Evolutionary conservation across 768 basidiomycete genomes (phyloP).

Genomic region (Boletus speciosus): DNA sequence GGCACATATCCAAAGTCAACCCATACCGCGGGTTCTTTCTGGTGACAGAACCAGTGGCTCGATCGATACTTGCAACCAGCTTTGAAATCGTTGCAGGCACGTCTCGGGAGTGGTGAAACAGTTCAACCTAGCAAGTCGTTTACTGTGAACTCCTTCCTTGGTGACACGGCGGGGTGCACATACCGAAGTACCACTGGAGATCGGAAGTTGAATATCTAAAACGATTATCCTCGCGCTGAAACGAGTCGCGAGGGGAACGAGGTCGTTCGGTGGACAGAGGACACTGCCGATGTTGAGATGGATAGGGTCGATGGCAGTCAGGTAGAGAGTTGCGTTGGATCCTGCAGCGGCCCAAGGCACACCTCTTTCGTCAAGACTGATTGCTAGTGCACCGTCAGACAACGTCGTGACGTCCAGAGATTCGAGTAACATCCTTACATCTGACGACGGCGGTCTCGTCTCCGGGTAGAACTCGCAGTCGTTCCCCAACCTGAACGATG

Average conservation of each 20-base stretch:
- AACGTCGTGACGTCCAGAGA: background rate
- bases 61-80: slow-evolving; percentile 75
- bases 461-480: slow-evolving; percentile 81
- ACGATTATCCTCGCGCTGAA: slow-evolving; percentile 90
- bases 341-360: slow-evolving; percentile 90
- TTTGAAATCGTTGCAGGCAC: slow-evolving; percentile 86
- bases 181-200: slow-evolving; percentile 84
- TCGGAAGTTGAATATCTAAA: slow-evolving; percentile 88
- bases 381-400: slow-evolving; percentile 47
- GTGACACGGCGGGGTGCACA: slow-evolving; percentile 13
- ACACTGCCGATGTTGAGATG: slow-evolving; percentile 87
- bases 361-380: slow-evolving; percentile 75
- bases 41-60: slow-evolving; percentile 65
- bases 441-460: slow-evolving; percentile 85
- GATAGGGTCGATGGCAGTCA: slow-evolving; percentile 81
- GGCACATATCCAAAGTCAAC: background rate
- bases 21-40: slow-evolving; percentile 78
- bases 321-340: slow-evolving; percentile 79
- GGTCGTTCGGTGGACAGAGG: slow-evolving; percentile 69
- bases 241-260: slow-evolving; percentile 69
- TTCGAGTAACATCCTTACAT: slow-evolving; percentile 37
- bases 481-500: slow-evolving; percentile 89
- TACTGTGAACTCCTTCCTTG: background rate
- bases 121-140: slow-evolving; percentile 59
- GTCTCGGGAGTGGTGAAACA: slow-evolving; percentile 93